Conservation (phyloP, 1,284 basidiomycete species). For the Ganoderma resinaceum region DNA sequence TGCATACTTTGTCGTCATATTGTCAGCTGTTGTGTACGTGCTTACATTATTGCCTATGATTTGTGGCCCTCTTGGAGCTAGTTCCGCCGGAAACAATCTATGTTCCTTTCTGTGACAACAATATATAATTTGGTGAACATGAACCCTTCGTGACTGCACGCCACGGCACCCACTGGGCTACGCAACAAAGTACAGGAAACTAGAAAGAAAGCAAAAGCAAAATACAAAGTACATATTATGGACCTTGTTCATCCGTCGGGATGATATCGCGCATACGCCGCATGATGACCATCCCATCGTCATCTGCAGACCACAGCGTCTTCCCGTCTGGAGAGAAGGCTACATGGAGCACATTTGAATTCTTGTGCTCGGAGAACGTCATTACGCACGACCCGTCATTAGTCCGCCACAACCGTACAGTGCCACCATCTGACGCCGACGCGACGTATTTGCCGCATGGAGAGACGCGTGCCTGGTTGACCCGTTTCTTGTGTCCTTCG, state of each 20-base stretch:
- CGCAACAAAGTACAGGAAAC: too few relatives aligned
- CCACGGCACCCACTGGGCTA: too few relatives aligned
- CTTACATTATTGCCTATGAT: conserved; percentile 14
- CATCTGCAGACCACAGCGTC: conserved; percentile 24
- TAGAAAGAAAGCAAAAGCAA: not conserved
- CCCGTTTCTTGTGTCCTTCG: conserved; percentile 19
- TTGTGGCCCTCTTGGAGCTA: not conserved
- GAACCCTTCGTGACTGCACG: too few relatives aligned
- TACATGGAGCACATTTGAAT: conserved; percentile 22
- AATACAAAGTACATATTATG: not conserved
- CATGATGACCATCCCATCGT: conserved; percentile 24
- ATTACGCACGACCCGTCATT: conserved; percentile 13
- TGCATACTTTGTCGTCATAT: not conserved
- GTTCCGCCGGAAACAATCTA: not conserved
- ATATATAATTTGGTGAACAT: too few relatives aligned
- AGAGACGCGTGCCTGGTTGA: conserved; percentile 33
- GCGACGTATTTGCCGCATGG: conserved; percentile 30
- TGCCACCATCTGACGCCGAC: conserved; percentile 33
- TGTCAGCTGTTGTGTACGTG: conserved; percentile 6
- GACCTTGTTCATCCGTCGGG: not conserved
- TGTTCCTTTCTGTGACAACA: too few relatives aligned
- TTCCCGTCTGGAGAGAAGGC: conserved; percentile 28
- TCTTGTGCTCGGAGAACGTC: conserved; percentile 22
- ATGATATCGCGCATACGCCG: not conserved
- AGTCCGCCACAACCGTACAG: conserved; percentile 35